Evolutionary conservation across 345 rosid species (phyloP), one percentile per base, ranked within the genome.

Genomic region (Boechera stricta): DNA sequence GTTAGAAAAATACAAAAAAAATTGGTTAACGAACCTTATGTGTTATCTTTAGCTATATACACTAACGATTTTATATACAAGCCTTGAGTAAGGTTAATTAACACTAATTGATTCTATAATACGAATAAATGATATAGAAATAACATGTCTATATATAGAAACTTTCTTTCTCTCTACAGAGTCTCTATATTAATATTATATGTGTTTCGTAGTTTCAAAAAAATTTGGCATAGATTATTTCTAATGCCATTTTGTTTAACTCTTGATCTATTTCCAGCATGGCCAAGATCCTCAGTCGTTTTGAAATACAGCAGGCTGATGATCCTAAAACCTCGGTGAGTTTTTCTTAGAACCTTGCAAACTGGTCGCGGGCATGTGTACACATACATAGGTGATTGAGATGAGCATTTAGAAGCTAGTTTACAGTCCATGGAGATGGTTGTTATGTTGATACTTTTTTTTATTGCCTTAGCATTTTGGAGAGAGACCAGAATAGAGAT

Each of bases 301-400:
- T 55, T 21, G 38, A 65, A 48, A 13, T 4, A 58, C 29, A 71
- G 8, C 61, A 77, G 38, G 48, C 45, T 38, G 68, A 61, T 41
- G 57, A 77, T 8, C 67, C 8, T 71, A 57, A 48, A 38, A 39
- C 32, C 29, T 18, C 49, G 67, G 81, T 77, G 71, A 71, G 68
- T 15, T 38, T 67, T 51, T 21, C 36, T 73, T 42, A 21, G 12
- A 51, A 24, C 41, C 32, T 36, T 59, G 56, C 48, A 41, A 24
- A 12, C 51, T n/a, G n/a, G 13, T 52, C 10, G 6, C 18, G 5
- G 38, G 9, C 2, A 31, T 31, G 21, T 16, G 36, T 26, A 39
- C 44, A 39, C 7, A 47, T 47, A 4, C 55, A 18, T 51, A 51
- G 3, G 55, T 51, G 7, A 3, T 10, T 24, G 1, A 52, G 32